Conservation (phyloP, 208 protist genomes). For the Wallacemonas collosoma region DNA sequence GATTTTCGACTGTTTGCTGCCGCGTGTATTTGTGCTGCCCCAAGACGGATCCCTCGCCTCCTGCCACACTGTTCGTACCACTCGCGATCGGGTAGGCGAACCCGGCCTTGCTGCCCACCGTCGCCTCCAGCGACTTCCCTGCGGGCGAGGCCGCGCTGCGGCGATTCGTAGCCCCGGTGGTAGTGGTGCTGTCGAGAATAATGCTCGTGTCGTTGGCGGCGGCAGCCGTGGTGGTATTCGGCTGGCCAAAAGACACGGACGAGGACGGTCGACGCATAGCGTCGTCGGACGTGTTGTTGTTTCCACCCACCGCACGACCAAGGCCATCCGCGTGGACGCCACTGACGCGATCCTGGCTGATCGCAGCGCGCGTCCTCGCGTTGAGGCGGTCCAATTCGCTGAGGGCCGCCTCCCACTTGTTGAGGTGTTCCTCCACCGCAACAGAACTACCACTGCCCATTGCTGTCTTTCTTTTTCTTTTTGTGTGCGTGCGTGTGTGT, state of each 20-base stretch:
- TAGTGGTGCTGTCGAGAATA: background rate
- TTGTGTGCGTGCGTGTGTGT: background rate
- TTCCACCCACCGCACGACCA: background rate
- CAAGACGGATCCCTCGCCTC: slow-evolving; percentile 33
- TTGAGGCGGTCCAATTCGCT: slow-evolving; percentile 62
- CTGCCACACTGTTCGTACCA: slow-evolving; percentile 10
- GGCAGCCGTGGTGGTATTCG: slow-evolving; percentile 2
- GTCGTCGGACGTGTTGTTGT: slow-evolving; percentile 12
- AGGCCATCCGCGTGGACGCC: slow-evolving; percentile 16
- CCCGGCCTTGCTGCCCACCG: slow-evolving; percentile 16
- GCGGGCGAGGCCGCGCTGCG: slow-evolving; percentile 8
- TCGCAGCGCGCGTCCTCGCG: slow-evolving; percentile 41
- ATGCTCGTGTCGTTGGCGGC: slow-evolving; percentile 11
- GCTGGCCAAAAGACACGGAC: slow-evolving; percentile 69
- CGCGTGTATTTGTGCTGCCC: slow-evolving; percentile 56
- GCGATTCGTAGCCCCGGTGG: background rate
- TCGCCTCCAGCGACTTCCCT: slow-evolving; percentile 10
- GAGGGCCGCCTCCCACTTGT: slow-evolving; percentile 73
- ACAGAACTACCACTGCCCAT: slow-evolving; percentile 69
- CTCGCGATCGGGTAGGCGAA: slow-evolving; percentile 6
- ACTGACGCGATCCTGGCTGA: slow-evolving; percentile 74
- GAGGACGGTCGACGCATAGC: slow-evolving; percentile 47
- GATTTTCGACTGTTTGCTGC: slow-evolving; percentile 73
- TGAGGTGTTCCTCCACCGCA: slow-evolving; percentile 66
- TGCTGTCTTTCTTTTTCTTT: slow-evolving; percentile 19